Conservation (phyloP, 2,329 filamentous ascomycete species). For the Stagonosporopsis rhizophila region DNA sequence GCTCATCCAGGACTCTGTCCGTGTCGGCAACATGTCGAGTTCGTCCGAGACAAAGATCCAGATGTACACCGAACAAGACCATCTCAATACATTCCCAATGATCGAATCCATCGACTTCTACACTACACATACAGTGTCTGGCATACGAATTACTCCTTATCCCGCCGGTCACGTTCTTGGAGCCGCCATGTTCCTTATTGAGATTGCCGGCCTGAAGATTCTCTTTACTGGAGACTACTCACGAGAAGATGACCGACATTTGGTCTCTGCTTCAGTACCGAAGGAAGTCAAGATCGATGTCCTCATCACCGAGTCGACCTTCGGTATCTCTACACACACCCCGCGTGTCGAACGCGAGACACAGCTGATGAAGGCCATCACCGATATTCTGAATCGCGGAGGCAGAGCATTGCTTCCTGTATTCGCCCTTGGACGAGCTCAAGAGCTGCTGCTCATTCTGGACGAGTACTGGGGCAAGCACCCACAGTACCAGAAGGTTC, state of each 20-base stretch:
- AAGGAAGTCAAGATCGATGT: slow-evolving; percentile 91
- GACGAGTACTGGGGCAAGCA: slow-evolving; percentile 98
- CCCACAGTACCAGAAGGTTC: slow-evolving; percentile 83
- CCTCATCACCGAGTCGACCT: slow-evolving; percentile 96
- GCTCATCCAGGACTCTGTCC: slow-evolving; percentile 96
- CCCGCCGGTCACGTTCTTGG: slow-evolving; percentile 97
- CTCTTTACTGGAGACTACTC: slow-evolving; percentile 99
- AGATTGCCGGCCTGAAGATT: slow-evolving; percentile 95
- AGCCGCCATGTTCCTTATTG: slow-evolving; percentile 97
- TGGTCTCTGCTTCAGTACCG: slow-evolving; percentile 92
- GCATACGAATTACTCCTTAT: slow-evolving; percentile 95
- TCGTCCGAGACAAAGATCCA: slow-evolving; percentile 68
- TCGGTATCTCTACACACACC: slow-evolving; percentile 92
- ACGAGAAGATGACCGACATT: slow-evolving; percentile 90
- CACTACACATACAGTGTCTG: slow-evolving; percentile 95
- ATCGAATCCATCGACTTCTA: slow-evolving; percentile 99
- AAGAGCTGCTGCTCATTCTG: slow-evolving; percentile 91
- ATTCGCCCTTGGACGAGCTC: slow-evolving; percentile 90
- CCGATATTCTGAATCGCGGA: slow-evolving; percentile 86
- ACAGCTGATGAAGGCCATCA: slow-evolving; percentile 94
- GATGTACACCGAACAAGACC: slow-evolving; percentile 94
- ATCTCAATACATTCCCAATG: slow-evolving; percentile 88
- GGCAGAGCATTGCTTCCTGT: slow-evolving; percentile 94
- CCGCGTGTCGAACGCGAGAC: slow-evolving; percentile 90
- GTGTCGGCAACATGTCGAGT: slow-evolving; percentile 75